Conservation (phyloP, 2,329 filamentous ascomycete genomes). For the Bertia moriformis region DNA sequence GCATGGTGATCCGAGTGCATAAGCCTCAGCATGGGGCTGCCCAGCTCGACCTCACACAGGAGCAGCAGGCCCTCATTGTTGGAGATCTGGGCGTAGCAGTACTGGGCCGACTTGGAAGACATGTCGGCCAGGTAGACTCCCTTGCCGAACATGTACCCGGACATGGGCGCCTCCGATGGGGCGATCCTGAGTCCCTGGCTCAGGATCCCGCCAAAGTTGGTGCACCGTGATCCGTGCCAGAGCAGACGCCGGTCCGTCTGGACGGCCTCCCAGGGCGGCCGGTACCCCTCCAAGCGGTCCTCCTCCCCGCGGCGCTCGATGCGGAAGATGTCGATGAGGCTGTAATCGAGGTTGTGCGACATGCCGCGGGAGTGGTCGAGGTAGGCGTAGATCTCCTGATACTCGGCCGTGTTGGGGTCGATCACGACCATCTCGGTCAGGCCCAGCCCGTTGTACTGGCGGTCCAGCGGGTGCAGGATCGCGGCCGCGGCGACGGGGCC, state of each 20-base stretch:
- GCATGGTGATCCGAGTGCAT: slow-evolving; percentile 43
- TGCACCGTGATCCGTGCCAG: slow-evolving; percentile 75
- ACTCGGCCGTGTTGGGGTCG: slow-evolving; percentile 45
- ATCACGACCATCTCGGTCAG: slow-evolving; percentile 66
- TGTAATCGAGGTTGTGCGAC: slow-evolving; percentile 48
- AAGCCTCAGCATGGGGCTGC: slow-evolving; percentile 58
- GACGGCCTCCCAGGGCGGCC: slow-evolving; percentile 29
- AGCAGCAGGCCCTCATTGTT: slow-evolving; percentile 60
- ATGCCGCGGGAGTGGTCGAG: slow-evolving; percentile 49
- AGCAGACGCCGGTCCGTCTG: slow-evolving; percentile 60
- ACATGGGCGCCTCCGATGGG: slow-evolving; percentile 65
- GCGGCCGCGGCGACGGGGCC: slow-evolving; percentile 28
- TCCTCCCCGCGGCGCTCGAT: slow-evolving; percentile 63
- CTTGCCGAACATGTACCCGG: slow-evolving; percentile 80
- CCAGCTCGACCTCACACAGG: slow-evolving; percentile 76
- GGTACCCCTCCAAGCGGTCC: slow-evolving; percentile 48
- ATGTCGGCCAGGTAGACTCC: slow-evolving; percentile 81
- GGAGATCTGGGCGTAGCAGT: slow-evolving; percentile 51
- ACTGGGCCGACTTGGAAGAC: slow-evolving; percentile 68
- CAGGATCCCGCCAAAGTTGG: slow-evolving; percentile 77
- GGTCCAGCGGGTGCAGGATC: slow-evolving; percentile 60
- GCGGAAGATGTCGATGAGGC: slow-evolving; percentile 65
- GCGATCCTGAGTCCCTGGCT: slow-evolving; percentile 82
- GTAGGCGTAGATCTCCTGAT: slow-evolving; percentile 48
- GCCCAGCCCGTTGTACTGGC: slow-evolving; percentile 55